A percentile compares a stretch with the other conserved stretches of the same genome.
phyloP scores from a whole-genome alignment of 352 stramenopile genomes.

The Pythium brassicae region DNA sequence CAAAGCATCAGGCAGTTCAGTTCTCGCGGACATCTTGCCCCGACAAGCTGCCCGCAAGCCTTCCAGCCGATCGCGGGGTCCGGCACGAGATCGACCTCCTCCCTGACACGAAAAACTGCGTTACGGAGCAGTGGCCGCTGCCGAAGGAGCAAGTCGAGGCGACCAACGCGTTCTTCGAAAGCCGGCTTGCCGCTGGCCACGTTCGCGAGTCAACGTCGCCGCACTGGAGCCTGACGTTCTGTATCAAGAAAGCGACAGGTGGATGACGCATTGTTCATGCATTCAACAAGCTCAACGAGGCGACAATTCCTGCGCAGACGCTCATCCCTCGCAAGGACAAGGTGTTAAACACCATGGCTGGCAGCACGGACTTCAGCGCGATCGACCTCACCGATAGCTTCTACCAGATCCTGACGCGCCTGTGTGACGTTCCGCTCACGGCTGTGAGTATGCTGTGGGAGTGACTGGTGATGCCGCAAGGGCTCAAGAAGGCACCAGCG shows the following conservation, averaged over 20 bases:
- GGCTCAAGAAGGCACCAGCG: slow-evolving; percentile 17
- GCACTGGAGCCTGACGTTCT: slow-evolving; percentile 22
- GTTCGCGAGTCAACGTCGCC: slow-evolving; percentile 19
- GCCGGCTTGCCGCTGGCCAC: slow-evolving; percentile 7
- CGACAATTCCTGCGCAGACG: slow-evolving; percentile 22
- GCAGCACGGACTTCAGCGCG: slow-evolving; percentile 22
- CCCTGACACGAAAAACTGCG: slow-evolving; percentile 23
- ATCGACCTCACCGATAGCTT: slow-evolving; percentile 28
- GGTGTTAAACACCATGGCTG: slow-evolving; percentile 18
- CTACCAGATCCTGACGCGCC: slow-evolving; percentile 25
- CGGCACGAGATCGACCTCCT: slow-evolving; percentile 26
- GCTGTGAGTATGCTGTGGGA: slow-evolving; percentile 23
- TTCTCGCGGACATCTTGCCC: slow-evolving; percentile 10
- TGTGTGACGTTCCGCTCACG: slow-evolving; percentile 13
- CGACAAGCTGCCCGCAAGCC: slow-evolving; percentile 10
- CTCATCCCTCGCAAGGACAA: slow-evolving; percentile 27
- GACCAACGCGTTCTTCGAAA: slow-evolving; percentile 20
- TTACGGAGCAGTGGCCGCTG: slow-evolving; percentile 23
- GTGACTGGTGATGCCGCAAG: slow-evolving; percentile 23
- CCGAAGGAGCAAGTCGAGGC: slow-evolving; percentile 18
- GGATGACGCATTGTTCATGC: slow-evolving; percentile 27
- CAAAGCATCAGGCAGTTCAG: slow-evolving; percentile 3
- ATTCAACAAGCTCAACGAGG: slow-evolving; percentile 31
- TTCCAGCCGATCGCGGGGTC: slow-evolving; percentile 13
- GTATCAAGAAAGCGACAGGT: slow-evolving; percentile 20